Evolutionary conservation across 352 stramenopile genomes (phyloP).

Genomic region (Elongisporangium undulatum): DNA sequence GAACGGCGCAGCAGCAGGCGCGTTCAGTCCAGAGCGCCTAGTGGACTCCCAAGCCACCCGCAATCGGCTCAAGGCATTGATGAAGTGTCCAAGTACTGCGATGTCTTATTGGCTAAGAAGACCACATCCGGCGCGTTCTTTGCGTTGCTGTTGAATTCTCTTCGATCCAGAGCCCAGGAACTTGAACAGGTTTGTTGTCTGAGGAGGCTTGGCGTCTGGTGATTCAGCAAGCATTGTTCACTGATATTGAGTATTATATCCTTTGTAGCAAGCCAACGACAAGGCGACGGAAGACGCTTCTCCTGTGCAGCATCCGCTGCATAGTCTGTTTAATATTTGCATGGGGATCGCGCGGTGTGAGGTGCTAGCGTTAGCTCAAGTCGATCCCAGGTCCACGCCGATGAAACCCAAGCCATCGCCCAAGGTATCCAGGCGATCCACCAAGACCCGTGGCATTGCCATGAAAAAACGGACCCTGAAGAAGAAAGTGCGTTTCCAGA

Average conservation of each 20-base stretch:
- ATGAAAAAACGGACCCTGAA: constrained; percentile 7
- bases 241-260: background rate
- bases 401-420: constrained; percentile 2
- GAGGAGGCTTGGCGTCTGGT: background rate
- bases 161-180: constrained; percentile 14
- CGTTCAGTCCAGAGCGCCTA: background rate
- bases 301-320: constrained; percentile 10
- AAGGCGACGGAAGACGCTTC: background rate
- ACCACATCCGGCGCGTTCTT: constrained; percentile 45
- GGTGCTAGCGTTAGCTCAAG: constrained; percentile 13
- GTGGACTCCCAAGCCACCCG: background rate
- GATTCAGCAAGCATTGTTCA: background rate
- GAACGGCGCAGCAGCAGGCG: background rate
- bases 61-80: constrained; percentile 2
- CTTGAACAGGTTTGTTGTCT: constrained; percentile 6
- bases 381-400: background rate
- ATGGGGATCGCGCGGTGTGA: constrained; percentile 34
- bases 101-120: constrained; percentile 26
- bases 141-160: constrained; percentile 26
- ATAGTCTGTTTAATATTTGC: constrained; percentile 22
- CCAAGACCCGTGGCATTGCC: constrained; percentile 4
- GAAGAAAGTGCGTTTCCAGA: constrained; percentile 56
- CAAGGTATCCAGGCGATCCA: background rate
- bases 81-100: constrained; percentile 22
- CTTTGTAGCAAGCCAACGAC: background rate